phyloP scores from a whole-genome alignment of 2,329 filamentous ascomycete genomes.

The Pezizomycotina sp. region DNA sequence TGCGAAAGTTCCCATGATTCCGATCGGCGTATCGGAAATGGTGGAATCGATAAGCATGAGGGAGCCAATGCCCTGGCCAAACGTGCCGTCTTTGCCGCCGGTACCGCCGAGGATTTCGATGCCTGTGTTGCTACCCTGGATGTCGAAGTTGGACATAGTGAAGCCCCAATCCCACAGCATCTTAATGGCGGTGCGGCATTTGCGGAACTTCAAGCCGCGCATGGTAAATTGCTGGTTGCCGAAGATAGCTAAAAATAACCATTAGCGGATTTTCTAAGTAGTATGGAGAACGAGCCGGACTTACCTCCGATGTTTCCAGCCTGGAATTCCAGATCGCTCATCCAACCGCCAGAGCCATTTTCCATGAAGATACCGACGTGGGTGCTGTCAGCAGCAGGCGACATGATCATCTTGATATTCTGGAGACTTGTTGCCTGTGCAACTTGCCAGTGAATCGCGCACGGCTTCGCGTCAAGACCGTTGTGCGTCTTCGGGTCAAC shows the following conservation, averaged over 20 bases:
- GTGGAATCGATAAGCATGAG: conserved; percentile 43
- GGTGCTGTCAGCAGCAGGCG: conserved; percentile 30
- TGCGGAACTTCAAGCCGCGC: conserved; percentile 64
- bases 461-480: too few species aligned
- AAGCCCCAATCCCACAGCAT: conserved; percentile 86
- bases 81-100: conserved; percentile 30
- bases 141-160: conserved; percentile 56
- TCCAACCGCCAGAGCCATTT: conserved; percentile 56
- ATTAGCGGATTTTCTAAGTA: too few species aligned
- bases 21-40: conserved; percentile 57
- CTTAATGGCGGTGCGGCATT: conserved; percentile 64
- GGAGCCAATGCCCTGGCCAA: conserved; percentile 39
- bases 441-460: too few species aligned
- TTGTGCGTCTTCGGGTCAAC: not conserved
- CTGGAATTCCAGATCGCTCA: conserved; percentile 68
- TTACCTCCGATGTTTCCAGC: conserved; percentile 64
- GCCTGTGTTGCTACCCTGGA: conserved; percentile 56
- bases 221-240: conserved; percentile 59
- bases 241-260: conserved; percentile 40
- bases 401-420: conserved; percentile 13
- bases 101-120: conserved; percentile 42
- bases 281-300: too few species aligned
- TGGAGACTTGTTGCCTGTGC: not conserved
- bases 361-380: conserved; percentile 47
- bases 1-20: conserved; percentile 51